Conservation (phyloP, 2,329 filamentous ascomycete species). For the Biscogniauxia mediterranea region DNA sequence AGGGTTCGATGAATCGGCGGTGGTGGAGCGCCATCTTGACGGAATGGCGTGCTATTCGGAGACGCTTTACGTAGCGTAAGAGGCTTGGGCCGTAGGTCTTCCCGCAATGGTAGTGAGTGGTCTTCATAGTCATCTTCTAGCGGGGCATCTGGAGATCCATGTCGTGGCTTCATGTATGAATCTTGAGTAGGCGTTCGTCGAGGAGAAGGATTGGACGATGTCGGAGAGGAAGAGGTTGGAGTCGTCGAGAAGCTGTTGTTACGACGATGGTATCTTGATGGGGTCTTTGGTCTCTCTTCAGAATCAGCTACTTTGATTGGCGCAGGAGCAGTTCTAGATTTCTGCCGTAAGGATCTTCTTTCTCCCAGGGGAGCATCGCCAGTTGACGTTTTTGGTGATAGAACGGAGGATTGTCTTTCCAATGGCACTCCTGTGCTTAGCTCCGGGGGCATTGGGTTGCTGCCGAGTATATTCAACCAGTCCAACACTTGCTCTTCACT, state of each 20-base stretch:
- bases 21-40: conserved; percentile 56
- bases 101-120: conserved; percentile 30
- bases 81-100: conserved; percentile 40
- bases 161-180: conserved; percentile 25
- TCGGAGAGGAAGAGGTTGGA: conserved; percentile 21
- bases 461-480: conserved; percentile 79
- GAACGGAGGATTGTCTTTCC: conserved; percentile 20
- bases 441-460: conserved; percentile 48
- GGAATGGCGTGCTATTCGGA: conserved; percentile 36
- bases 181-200: conserved; percentile 41
- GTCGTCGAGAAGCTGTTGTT: conserved; percentile 31
- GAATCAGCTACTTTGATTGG: conserved; percentile 19
- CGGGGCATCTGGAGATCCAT: conserved; percentile 13
- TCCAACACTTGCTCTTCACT: conserved; percentile 76
- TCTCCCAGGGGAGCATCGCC: conserved; percentile 41
- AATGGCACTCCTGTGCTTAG: conserved; percentile 34
- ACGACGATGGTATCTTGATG: conserved; percentile 36
- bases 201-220: conserved; percentile 26
- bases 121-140: conserved; percentile 11
- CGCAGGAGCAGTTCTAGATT: conserved; percentile 16
- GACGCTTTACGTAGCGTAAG: conserved; percentile 33
- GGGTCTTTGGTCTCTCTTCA: conserved; percentile 33
- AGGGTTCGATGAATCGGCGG: conserved; percentile 53
- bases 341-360: conserved; percentile 25
- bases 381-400: conserved; percentile 24